Conservation (phyloP, 164 flowering plant species). For the Magnolia officinalis region DNA sequence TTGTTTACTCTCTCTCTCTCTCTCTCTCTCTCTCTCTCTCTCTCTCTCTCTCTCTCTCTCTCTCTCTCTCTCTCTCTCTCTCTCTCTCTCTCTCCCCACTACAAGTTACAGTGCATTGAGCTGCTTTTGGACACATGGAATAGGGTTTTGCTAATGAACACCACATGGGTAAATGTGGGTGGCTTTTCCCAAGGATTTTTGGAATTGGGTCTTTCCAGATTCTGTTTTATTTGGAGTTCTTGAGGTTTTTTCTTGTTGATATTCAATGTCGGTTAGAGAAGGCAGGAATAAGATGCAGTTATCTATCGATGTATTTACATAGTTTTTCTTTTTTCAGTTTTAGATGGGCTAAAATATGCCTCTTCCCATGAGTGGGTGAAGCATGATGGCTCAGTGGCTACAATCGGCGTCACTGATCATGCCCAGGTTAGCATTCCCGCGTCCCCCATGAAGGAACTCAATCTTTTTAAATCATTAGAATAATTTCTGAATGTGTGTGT, state of each 20-base stretch:
- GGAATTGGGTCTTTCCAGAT: no score
- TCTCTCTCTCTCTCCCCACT: neutral
- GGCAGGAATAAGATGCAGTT: no score
- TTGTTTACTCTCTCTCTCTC: neutral
- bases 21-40: neutral
- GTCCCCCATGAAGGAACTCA: no score
- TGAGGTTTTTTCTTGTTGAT: no score
- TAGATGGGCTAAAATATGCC: conserved; percentile 87
- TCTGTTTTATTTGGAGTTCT: no score
- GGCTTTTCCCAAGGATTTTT: no score
- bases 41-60: neutral
- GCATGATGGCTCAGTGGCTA: conserved; percentile 85
- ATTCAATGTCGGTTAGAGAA: no score
- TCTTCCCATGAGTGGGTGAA: conserved; percentile 96
- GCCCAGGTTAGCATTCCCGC: conserved; percentile 55
- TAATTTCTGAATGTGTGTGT: no score
- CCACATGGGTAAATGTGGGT: no score
- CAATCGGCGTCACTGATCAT: conserved; percentile 93
- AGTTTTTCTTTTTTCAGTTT: conserved; percentile 40
- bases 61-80: neutral
- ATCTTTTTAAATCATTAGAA: no score
- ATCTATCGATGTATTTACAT: no score
- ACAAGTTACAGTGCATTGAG: neutral
- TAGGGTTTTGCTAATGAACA: no score
- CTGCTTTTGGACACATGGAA: neutral